Evolutionary conservation across 2,329 filamentous ascomycete species (phyloP).

Genomic region (Intubia oerlemansii): DNA sequence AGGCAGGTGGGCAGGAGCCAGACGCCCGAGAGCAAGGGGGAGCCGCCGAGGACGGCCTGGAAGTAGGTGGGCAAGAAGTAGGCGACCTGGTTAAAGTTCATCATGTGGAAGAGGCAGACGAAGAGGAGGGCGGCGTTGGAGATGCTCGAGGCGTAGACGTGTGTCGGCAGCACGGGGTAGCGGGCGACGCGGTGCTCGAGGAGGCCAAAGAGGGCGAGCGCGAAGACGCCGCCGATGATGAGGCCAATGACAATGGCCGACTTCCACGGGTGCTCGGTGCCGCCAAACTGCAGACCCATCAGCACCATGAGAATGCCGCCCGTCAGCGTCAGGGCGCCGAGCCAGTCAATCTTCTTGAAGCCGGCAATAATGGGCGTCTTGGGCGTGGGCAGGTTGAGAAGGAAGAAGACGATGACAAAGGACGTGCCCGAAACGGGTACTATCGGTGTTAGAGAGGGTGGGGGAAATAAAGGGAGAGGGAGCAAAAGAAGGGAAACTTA

Average conservation of each 20-base stretch:
- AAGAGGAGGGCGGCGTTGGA: slow-evolving; percentile 31
- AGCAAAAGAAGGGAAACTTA: slow-evolving; percentile 1
- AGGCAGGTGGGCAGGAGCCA: slow-evolving; percentile 12
- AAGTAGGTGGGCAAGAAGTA: slow-evolving; percentile 60
- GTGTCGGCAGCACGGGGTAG: slow-evolving; percentile 47
- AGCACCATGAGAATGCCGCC: slow-evolving; percentile 47
- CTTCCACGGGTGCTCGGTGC: slow-evolving; percentile 30
- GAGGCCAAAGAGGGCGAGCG: slow-evolving; percentile 29
- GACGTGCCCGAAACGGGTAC: slow-evolving; percentile 17
- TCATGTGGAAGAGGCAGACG: slow-evolving; percentile 22
- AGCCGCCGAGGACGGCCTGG: slow-evolving; percentile 41
- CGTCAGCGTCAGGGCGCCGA: slow-evolving; percentile 25
- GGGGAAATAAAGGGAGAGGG: neutral
- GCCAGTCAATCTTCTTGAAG: slow-evolving; percentile 40
- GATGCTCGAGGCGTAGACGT: slow-evolving; percentile 32
- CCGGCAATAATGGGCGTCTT: slow-evolving; percentile 39
- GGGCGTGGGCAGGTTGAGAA: slow-evolving; percentile 46
- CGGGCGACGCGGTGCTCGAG: slow-evolving; percentile 42
- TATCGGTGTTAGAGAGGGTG: neutral
- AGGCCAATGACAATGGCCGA: slow-evolving; percentile 41
- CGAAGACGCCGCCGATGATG: slow-evolving; percentile 33
- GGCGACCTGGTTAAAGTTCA: slow-evolving; percentile 41
- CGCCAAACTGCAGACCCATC: slow-evolving; percentile 48
- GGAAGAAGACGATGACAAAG: slow-evolving; percentile 30
- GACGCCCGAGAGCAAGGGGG: slow-evolving; percentile 37